Evolutionary conservation across 306 rosid genomes (phyloP).

Genomic region (Acacia confusa): DNA sequence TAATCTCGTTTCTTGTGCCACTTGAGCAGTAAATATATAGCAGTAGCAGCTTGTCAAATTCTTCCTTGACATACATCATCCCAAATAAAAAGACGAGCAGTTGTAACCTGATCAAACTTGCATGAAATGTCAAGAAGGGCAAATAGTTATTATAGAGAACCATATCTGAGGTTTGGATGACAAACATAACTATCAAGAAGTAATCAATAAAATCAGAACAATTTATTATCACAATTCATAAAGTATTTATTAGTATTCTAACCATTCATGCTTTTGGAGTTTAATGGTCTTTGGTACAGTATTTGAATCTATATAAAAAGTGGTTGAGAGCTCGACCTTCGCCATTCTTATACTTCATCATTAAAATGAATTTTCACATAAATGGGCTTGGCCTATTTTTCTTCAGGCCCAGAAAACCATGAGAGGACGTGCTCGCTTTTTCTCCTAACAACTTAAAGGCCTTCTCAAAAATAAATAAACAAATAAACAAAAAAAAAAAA

Average conservation of each 20-base stretch:
- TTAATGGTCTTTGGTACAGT: neutral
- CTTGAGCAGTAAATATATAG: slow-evolving; percentile 31
- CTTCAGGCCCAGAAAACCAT: neutral
- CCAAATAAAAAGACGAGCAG: slow-evolving; percentile 75
- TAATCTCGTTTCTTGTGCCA: slow-evolving; percentile 26
- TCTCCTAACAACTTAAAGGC: neutral
- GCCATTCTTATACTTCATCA: neutral
- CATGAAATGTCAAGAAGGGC: neutral
- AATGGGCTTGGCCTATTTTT: neutral
- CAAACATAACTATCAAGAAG: neutral
- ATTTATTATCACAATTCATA: neutral
- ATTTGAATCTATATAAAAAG: neutral
- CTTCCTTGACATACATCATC: slow-evolving; percentile 86
- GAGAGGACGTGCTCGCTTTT: neutral
- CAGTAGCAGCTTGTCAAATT: slow-evolving; percentile 40
- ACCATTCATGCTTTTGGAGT: neutral
- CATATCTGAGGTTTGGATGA: neutral
- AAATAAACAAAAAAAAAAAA: neutral
- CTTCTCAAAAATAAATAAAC: too few species aligned
- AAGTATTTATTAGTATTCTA: neutral
- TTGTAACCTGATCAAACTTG: slow-evolving; percentile 63
- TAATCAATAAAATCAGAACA: neutral
- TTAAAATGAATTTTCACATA: neutral
- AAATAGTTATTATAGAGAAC: neutral
- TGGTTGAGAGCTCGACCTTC: neutral